A percentile compares a stretch with the other conserved stretches of the same genome.
Evolutionary conservation across 2,329 filamentous ascomycete species (phyloP).

Genomic region (Colletotrichum navitas): DNA sequence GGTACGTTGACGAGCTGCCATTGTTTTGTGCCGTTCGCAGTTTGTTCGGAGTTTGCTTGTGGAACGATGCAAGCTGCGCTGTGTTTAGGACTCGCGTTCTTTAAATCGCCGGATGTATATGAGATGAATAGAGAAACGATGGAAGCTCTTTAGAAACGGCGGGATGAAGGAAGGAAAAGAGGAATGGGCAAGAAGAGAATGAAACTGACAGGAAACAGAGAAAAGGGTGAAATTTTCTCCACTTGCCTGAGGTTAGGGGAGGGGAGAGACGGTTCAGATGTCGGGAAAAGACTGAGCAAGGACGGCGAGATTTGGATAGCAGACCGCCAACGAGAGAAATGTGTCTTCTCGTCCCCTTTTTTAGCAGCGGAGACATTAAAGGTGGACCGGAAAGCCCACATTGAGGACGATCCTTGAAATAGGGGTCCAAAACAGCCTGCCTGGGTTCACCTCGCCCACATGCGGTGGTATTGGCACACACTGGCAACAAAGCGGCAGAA

Average conservation of each 20-base stretch:
- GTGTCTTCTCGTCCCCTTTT: slow-evolving; percentile 32
- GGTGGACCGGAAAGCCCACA: slow-evolving; percentile 18
- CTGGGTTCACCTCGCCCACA: slow-evolving; percentile 19
- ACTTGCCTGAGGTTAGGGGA: slow-evolving; percentile 29
- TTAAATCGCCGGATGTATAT: slow-evolving; percentile 8
- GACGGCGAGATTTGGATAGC: neutral
- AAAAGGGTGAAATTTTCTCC: slow-evolving; percentile 26
- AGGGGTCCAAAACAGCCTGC: slow-evolving; percentile 36
- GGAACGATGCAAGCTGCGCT: slow-evolving; percentile 1
- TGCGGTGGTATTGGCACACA: slow-evolving; percentile 21
- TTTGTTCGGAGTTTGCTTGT: neutral
- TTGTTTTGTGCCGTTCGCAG: neutral
- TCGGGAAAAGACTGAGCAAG: neutral
- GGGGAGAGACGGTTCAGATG: slow-evolving; percentile 10
- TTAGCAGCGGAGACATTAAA: slow-evolving; percentile 21
- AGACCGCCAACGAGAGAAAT: slow-evolving; percentile 31
- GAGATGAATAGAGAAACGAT: slow-evolving; percentile 26
- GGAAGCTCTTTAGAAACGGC: slow-evolving; percentile 3
- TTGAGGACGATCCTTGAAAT: slow-evolving; percentile 35
- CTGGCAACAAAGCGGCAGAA: slow-evolving; percentile 21
- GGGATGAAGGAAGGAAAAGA: slow-evolving; percentile 6
- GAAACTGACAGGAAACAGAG: neutral
- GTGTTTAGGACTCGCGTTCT: neutral
- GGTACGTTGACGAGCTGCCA: slow-evolving; percentile 37
- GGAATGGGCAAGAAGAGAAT: slow-evolving; percentile 1